phyloP scores from a whole-genome alignment of 2,329 filamentous ascomycete species.

The Fusarium oligoseptatum region DNA sequence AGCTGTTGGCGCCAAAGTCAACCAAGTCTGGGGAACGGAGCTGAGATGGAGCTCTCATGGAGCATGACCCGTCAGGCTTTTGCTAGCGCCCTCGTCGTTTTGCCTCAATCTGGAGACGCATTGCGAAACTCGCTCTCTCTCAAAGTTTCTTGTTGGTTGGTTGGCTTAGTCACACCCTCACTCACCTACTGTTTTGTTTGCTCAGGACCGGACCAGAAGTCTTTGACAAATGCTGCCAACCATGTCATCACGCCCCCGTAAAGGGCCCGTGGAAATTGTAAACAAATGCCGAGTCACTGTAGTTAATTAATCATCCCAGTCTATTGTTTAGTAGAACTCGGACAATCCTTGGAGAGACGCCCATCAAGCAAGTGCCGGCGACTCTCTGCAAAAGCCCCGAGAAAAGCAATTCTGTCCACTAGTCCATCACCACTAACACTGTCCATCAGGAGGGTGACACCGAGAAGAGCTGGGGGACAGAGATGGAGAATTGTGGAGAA shows the following conservation, averaged over 20 bases:
- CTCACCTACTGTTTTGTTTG: neutral
- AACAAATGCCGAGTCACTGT: slow-evolving; percentile 22
- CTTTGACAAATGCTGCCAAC: neutral
- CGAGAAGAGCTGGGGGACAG: slow-evolving; percentile 4
- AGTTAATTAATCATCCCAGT: neutral
- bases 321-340: neutral
- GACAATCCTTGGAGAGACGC: neutral
- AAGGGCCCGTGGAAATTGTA: neutral
- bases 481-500: slow-evolving; percentile 22
- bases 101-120: slow-evolving; percentile 12
- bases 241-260: neutral
- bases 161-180: slow-evolving; percentile 2
- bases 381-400: slow-evolving; percentile 37
- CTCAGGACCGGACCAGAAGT: neutral
- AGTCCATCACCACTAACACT: slow-evolving; percentile 7
- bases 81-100: slow-evolving; percentile 13
- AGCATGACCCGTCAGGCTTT: slow-evolving; percentile 17
- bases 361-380: slow-evolving; percentile 14
- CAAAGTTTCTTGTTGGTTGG: neutral
- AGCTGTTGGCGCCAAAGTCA: neutral
- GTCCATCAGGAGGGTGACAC: slow-evolving; percentile 11
- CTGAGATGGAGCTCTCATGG: slow-evolving; percentile 14
- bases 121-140: slow-evolving; percentile 6
- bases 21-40: slow-evolving; percentile 39
- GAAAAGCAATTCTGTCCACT: slow-evolving; percentile 32